Base-by-base conservation (phyloP, 2,329 filamentous ascomycete genomes). In the Cercospora janseana region DNA sequence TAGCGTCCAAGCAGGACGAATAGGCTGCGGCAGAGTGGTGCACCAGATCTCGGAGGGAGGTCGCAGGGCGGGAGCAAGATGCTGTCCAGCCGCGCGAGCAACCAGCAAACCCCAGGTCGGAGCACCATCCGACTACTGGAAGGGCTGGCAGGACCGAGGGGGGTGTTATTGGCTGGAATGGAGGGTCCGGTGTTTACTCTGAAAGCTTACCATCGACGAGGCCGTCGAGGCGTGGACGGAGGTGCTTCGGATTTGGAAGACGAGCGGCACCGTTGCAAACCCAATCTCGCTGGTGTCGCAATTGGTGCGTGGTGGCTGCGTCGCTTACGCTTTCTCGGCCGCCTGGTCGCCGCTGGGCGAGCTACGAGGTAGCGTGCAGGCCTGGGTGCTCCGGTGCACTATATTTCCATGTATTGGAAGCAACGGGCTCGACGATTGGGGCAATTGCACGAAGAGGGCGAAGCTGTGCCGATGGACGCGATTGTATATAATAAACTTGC, bases 221-320 rank as follows among this genome's bases (percentile, higher is more conserved):
- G 27, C 27, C 27, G 13, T 29, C 9, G 27, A 29, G 20, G 15
- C 18, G 15, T 38, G 35, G 35, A 38, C 24, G 20, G 18, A 38
- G 7, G 12, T 21, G 7, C 35, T 12, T 40, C 6, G 35, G 13
- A 40, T 40, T 26, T 40, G 35, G 21, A 40, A 40, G 35, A 13
- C 10, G 12, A 15, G n/a, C 21, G n/a, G 35, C 35, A 23, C 35
- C 20, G 35, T 23, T 23, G 21, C 35, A 40, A n/a, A 40, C 35
- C 35, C 26, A 40, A 40, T 40, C 35, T 40, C 12, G 18, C 3
- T 40, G 35, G 20, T 40, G 35, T 40, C 35, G 35, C 35, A 40
- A 40, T 40, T 40, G 35, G 35, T 40, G 35, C 35, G 35, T 26
- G 35, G 26, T 40, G n/a, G 35, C 35, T 38, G 35, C 20, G 35